A percentile compares a stretch with the other conserved stretches of the same genome.
These are phyloP conservation scores for Cercospora nicotianae DNA, from an alignment of 2,329 filamentous ascomycete genomes.

Conservation along the genomic window DNA sequence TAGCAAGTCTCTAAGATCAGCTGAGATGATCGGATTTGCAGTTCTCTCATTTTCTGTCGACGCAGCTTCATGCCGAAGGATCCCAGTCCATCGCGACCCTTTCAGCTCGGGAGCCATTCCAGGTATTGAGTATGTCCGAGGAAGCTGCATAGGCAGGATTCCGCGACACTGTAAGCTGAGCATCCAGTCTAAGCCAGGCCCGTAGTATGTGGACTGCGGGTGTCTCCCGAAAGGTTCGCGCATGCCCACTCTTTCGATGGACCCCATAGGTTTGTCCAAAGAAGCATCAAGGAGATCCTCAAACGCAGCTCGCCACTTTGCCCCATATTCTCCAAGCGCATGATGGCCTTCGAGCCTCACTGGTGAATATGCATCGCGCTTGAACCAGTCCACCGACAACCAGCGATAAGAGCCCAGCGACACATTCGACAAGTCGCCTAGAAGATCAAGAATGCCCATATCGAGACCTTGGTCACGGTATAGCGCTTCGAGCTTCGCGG, in stretches of 20 bases:
- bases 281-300: slow-evolving; percentile 57
- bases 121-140: slow-evolving; percentile 10
- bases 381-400: slow-evolving; percentile 41
- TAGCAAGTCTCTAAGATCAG: slow-evolving; percentile 24
- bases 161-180: slow-evolving; percentile 39
- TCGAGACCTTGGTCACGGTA: slow-evolving; percentile 30
- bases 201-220: slow-evolving; percentile 30
- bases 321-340: slow-evolving; percentile 36
- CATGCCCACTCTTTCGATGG: slow-evolving; percentile 24
- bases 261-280: slow-evolving; percentile 37
- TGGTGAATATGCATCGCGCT: slow-evolving; percentile 55
- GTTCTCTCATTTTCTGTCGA: neutral
- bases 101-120: neutral
- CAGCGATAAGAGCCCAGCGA: slow-evolving; percentile 25
- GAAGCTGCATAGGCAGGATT: slow-evolving; percentile 38
- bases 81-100: neutral
- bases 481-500: slow-evolving; percentile 31
- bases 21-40: neutral
- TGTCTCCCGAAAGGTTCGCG: slow-evolving; percentile 20
- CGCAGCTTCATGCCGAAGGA: neutral
- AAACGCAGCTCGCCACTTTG: slow-evolving; percentile 58
- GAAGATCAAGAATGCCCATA: slow-evolving; percentile 24
- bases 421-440: slow-evolving; percentile 26
- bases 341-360: slow-evolving; percentile 53
- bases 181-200: slow-evolving; percentile 41